Base-by-base conservation (phyloP, 169 alveolate species). In the Eimeria praecox region DNA sequence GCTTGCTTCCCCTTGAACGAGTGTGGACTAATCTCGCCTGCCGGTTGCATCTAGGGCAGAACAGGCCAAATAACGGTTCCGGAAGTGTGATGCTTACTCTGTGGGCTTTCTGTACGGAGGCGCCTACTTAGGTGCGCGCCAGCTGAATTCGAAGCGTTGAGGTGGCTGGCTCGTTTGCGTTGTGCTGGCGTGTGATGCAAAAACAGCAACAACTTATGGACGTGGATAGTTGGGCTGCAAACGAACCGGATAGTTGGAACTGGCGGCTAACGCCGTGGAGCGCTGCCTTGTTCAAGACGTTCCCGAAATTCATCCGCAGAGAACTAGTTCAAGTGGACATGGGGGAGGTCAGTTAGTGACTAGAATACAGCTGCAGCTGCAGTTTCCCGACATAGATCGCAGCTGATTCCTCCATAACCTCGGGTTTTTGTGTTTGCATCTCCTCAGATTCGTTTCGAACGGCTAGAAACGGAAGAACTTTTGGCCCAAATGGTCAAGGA, bases 401-500 rank as follows among this genome's bases (percentile, higher is more conserved):
- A 44, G 42, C 88, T 24, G 66, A 44, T 14, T 14, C 66, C 18
- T 78, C 42, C 87, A 2, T 12, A n/a, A 22, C 18, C 4, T 78
- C 2, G 22, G 10, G 30, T 22, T 56, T n/a, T 3, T 30, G 1
- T 44, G 42, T 64, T 1, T 22, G 66, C 33, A 69, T 0, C 1
- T 20, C n/a, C 30, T 42, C 77, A 95, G 96, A 77, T 95, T 22
- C 95, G 96, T 16, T 95, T 96, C 86, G 95, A 97, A 44, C 97
- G 96, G 16, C 93, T 99, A 92, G 99, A 99, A 91, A 99, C 99
- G 38, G 99, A 99, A 97, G 98, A 98, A 85, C 97, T 99, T 94
- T 92, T 99, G 78, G 98, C 99, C 27, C 98, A 98, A 90, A 98
- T 99, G 98, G 99, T 99, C 33, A 98, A 98, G 90, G 98, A 98